phyloP scores from a whole-genome alignment of 1,284 basidiomycete genomes.

The Wallemia mellicola region DNA sequence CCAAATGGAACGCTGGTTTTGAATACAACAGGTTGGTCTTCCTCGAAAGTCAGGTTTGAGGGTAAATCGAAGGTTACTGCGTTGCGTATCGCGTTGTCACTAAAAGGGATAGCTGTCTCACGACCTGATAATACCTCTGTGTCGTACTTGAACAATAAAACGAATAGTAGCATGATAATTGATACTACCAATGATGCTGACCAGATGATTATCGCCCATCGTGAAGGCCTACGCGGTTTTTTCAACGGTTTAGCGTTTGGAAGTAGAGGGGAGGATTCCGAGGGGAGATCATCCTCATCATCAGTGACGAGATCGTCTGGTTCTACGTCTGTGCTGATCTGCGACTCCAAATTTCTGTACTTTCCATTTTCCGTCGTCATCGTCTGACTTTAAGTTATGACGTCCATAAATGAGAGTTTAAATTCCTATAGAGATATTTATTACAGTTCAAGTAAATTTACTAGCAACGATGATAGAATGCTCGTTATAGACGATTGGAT shows the following conservation, averaged over 20 bases:
- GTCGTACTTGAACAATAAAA: neutral
- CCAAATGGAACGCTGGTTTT: neutral
- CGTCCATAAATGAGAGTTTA: neutral
- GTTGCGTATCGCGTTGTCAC: neutral
- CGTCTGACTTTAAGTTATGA: neutral
- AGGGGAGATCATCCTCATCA: neutral
- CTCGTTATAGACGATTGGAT: neutral
- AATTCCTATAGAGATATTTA: neutral
- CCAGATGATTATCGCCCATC: neutral
- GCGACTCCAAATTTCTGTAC: neutral
- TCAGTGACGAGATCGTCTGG: neutral
- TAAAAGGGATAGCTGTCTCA: neutral
- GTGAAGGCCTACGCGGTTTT: neutral
- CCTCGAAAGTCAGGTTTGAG: neutral
- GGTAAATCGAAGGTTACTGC: neutral
- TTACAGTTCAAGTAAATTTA: neutral
- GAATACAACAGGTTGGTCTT: neutral
- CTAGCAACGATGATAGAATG: neutral
- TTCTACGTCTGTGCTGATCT: neutral
- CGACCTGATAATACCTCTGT: neutral
- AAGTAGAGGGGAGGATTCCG: neutral
- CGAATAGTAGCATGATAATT: neutral
- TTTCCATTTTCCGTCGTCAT: neutral
- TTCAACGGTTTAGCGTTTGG: neutral
- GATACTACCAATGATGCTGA: neutral